A percentile compares a stretch with the other conserved stretches of the same genome.
phyloP scores from a whole-genome alignment of 2,329 filamentous ascomycete genomes.

The Leptographium galeiforme region DNA sequence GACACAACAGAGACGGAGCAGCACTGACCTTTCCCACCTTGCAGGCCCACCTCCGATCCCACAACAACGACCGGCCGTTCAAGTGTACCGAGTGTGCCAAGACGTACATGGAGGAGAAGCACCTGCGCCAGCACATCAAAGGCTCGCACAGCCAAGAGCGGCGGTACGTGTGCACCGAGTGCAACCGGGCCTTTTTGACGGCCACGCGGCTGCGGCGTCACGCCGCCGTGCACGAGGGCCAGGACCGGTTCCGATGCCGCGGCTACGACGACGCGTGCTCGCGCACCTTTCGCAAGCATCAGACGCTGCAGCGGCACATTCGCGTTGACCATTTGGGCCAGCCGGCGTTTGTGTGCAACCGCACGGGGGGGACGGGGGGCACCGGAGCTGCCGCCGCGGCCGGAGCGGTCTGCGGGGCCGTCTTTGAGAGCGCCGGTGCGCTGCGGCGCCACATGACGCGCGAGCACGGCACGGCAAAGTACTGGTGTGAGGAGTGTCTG shows the following conservation, averaged over 20 bases:
- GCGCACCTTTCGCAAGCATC: slow-evolving; percentile 74
- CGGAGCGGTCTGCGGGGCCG: slow-evolving; percentile 38
- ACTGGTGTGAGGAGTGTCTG: slow-evolving; percentile 64
- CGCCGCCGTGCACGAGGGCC: slow-evolving; percentile 61
- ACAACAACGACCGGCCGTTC: slow-evolving; percentile 75
- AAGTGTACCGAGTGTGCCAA: slow-evolving; percentile 67
- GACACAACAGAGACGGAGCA: not conserved
- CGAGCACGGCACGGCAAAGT: slow-evolving; percentile 55
- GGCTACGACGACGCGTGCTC: slow-evolving; percentile 55
- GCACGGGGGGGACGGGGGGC: slow-evolving; percentile 17
- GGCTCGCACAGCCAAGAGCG: slow-evolving; percentile 63
- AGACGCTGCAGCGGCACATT: slow-evolving; percentile 74
- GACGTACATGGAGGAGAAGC: slow-evolving; percentile 73
- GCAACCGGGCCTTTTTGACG: slow-evolving; percentile 70
- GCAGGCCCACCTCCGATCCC: slow-evolving; percentile 62
- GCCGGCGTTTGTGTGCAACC: slow-evolving; percentile 57
- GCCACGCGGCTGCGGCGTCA: slow-evolving; percentile 67
- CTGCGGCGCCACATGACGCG: slow-evolving; percentile 59
- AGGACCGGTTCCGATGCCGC: slow-evolving; percentile 62
- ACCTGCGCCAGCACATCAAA: slow-evolving; percentile 75
- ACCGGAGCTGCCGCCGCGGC: not conserved
- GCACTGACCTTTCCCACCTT: too few relatives aligned
- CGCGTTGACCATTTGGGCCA: slow-evolving; percentile 59
- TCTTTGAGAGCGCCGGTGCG: slow-evolving; percentile 60
- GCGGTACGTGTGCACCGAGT: slow-evolving; percentile 60